phyloP scores from a whole-genome alignment of 2,329 filamentous ascomycete genomes.

The Pseudopithomyces maydicus region DNA sequence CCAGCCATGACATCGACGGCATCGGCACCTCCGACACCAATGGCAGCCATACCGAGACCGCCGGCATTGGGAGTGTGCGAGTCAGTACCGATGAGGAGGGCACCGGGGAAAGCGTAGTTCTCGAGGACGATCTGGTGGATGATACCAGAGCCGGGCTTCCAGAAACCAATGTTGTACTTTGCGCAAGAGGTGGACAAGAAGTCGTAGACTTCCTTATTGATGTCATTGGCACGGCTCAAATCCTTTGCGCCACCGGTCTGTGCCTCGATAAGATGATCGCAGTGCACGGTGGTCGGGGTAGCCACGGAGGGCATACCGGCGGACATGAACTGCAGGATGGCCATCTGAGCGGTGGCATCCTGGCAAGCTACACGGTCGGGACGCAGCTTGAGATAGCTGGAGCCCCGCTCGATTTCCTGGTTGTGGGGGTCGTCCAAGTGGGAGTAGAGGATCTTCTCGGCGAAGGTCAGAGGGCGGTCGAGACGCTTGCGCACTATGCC shows the following conservation, averaged over 20 bases:
- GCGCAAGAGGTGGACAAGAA: conserved; percentile 92
- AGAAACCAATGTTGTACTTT: conserved; percentile 99
- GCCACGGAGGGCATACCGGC: conserved; percentile 95
- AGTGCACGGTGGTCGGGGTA: conserved; percentile 95
- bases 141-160: conserved; percentile 97
- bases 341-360: conserved; percentile 99
- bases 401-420: conserved; percentile 94
- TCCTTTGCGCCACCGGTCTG: conserved; percentile 93
- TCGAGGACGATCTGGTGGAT: conserved; percentile 99
- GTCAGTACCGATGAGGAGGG: conserved; percentile 95
- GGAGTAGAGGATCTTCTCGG: conserved; percentile 99
- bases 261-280: conserved; percentile 98
- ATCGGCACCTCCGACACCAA: conserved; percentile 97
- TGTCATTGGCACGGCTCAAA: conserved; percentile 84
- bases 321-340: conserved; percentile 99
- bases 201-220: conserved; percentile 99
- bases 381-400: conserved; percentile 93
- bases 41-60: conserved; percentile 92
- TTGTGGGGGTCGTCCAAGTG: conserved; percentile 96
- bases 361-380: conserved; percentile 98
- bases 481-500: conserved; percentile 85
- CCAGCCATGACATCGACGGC: conserved; percentile 98
- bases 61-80: conserved; percentile 97
- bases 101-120: conserved; percentile 99
- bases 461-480: conserved; percentile 90